Percentiles rank a stretch among this genome's conserved stretches.
Conservation (phyloP, 2,329 filamentous ascomycete genomes). For the Epichloe baconii region DNA sequence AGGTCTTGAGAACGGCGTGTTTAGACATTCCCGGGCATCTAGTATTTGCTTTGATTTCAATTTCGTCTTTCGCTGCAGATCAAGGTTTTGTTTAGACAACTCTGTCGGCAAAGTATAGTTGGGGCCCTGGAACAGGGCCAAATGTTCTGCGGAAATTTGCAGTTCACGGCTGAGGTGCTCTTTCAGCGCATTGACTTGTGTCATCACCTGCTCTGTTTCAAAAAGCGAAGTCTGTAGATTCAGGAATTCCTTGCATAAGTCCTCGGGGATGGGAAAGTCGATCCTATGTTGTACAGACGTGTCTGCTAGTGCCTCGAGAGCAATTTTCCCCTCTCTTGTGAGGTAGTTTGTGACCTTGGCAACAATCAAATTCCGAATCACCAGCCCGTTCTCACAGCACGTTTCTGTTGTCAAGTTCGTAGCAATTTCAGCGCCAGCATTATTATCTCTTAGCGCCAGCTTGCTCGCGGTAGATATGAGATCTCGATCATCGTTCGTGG, state of each 20-base stretch:
- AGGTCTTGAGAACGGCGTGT: conserved; percentile 22
- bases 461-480: conserved; percentile 46
- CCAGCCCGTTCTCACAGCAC: conserved; percentile 5
- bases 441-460: conserved; percentile 31
- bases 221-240: conserved; percentile 40
- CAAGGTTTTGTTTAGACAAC: conserved; percentile 57
- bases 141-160: conserved; percentile 22
- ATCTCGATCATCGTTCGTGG: conserved; percentile 56
- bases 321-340: conserved; percentile 36
- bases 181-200: conserved; percentile 43
- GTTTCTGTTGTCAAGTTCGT: not conserved
- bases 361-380: conserved; percentile 33
- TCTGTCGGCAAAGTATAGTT: conserved; percentile 41
- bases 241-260: conserved; percentile 39
- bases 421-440: not conserved
- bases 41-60: conserved; percentile 50
- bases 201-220: conserved; percentile 41
- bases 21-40: conserved; percentile 43
- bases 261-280: conserved; percentile 32
- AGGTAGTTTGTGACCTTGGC: conserved; percentile 20
- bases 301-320: conserved; percentile 44
- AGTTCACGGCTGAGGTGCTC: conserved; percentile 41
- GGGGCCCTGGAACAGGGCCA: conserved; percentile 29
- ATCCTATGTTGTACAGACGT: conserved; percentile 37
- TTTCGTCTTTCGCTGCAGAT: conserved; percentile 59